These are phyloP conservation scores for Thermomucor indicae-seudaticae DNA, from an alignment of 371 early-diverging fungal genomes.

Conservation along the genomic window DNA sequence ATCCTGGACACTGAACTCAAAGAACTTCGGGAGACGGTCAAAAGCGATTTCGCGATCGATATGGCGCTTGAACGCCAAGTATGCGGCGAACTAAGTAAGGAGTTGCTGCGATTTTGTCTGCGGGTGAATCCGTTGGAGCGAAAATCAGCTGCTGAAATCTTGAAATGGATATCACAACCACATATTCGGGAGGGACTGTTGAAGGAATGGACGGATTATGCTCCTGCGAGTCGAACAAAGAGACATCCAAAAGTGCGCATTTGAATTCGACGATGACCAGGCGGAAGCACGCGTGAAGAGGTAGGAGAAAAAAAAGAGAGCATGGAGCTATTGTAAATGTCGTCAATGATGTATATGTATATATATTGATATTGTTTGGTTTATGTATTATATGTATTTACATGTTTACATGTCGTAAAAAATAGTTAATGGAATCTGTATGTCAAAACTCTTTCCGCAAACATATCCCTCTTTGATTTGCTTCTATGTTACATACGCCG, in stretches of 20 bases:
- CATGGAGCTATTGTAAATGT: too few species aligned
- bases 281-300: too few species aligned
- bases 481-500: too few species aligned
- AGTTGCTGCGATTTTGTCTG: constrained; percentile 42
- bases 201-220: constrained; percentile 36
- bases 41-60: constrained; percentile 44
- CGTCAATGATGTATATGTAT: too few species aligned
- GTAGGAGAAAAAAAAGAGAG: too few species aligned
- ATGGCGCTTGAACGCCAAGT: constrained; percentile 48
- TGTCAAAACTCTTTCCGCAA: too few species aligned
- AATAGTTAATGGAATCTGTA: too few species aligned
- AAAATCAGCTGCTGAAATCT: constrained; percentile 31
- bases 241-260: constrained; percentile 23
- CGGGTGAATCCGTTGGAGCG: constrained; percentile 45
- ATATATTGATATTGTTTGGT: too few species aligned
- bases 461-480: too few species aligned
- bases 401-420: too few species aligned
- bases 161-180: constrained; percentile 33
- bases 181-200: constrained; percentile 22
- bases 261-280: constrained; percentile 12
- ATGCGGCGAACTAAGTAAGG: constrained; percentile 37
- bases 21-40: constrained; percentile 51
- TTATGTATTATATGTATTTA: too few species aligned
- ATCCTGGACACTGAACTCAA: constrained; percentile 56
- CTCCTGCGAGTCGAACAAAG: constrained; percentile 26